Evolutionary conservation across 345 rosid species (phyloP).

Genomic region (Camelina sativa): DNA sequence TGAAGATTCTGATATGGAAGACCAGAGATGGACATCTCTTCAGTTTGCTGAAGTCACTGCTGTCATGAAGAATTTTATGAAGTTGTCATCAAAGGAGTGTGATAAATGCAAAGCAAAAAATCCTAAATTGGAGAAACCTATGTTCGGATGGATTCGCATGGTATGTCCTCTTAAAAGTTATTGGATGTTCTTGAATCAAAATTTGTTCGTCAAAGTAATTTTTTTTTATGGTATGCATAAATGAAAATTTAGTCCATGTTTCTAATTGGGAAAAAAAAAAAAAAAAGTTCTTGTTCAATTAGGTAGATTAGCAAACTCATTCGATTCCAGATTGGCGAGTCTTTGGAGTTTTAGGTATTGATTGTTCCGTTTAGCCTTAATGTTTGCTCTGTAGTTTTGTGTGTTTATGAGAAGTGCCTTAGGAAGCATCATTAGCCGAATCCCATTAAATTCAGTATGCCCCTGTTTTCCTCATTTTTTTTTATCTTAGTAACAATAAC

Average conservation of each 20-base stretch:
- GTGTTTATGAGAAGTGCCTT: constrained; percentile 16
- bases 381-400: constrained; percentile 22
- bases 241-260: background rate
- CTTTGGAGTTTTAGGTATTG: constrained; percentile 10
- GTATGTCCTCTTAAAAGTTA: constrained; percentile 51
- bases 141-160: constrained; percentile 77
- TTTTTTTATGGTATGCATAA: constrained; percentile 2
- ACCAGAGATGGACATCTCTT: constrained; percentile 79
- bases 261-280: background rate
- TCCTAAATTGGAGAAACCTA: constrained; percentile 64
- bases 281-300: background rate
- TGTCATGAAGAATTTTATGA: constrained; percentile 59
- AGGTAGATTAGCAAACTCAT: background rate
- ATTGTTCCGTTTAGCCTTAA: constrained; percentile 1
- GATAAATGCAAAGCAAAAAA: constrained; percentile 47
- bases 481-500: background rate
- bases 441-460: constrained; percentile 15
- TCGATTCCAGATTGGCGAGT: background rate
- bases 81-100: constrained; percentile 52
- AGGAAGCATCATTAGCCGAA: constrained; percentile 18
- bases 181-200: constrained; percentile 2
- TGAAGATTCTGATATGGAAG: constrained; percentile 39
- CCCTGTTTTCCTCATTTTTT: constrained; percentile 12
- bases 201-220: background rate
- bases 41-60: constrained; percentile 68